These are phyloP conservation scores for Schwanniomyces yamadae DNA, from an alignment of 805 yeast genomes.

Conservation along the genomic window DNA sequence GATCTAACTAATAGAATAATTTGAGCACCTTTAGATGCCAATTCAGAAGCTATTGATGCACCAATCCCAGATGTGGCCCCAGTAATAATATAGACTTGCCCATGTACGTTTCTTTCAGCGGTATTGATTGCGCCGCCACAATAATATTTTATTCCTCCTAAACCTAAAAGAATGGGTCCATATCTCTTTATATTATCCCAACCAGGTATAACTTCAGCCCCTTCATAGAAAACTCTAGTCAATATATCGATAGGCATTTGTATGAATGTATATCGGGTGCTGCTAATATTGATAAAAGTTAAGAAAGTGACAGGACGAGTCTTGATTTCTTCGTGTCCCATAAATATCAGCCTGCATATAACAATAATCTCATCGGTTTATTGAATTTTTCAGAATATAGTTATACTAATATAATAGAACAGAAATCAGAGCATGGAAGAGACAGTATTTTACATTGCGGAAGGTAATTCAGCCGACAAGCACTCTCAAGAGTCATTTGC, in stretches of 20 bases:
- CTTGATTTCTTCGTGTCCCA: no score
- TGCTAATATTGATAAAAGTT: no score
- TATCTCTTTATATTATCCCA: conserved; percentile 57
- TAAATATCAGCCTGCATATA: conserved; percentile 4
- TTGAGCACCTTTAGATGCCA: conserved; percentile 87
- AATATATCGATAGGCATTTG: conserved; percentile 84
- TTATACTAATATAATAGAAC: not conserved
- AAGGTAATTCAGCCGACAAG: conserved; percentile 44
- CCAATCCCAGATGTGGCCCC: conserved; percentile 98
- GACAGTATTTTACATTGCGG: conserved; percentile 46
- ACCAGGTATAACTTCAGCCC: conserved; percentile 74
- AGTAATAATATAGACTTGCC: conserved; percentile 75
- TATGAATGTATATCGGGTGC: no score
- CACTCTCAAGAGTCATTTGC: conserved; percentile 44
- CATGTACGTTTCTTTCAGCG: conserved; percentile 92
- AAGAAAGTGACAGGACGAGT: no score
- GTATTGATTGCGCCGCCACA: conserved; percentile 79
- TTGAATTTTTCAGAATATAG: not conserved
- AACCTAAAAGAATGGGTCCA: conserved; percentile 52
- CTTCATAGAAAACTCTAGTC: conserved; percentile 66
- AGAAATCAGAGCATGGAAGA: conserved; percentile 44
- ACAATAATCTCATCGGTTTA: conserved; percentile 2
- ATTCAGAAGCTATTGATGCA: conserved; percentile 65
- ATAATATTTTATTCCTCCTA: conserved; percentile 62
- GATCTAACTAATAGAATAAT: conserved; percentile 68